Evolutionary conservation across 129 eudicot species (phyloP).

Genomic region (Escallonia rubra): DNA sequence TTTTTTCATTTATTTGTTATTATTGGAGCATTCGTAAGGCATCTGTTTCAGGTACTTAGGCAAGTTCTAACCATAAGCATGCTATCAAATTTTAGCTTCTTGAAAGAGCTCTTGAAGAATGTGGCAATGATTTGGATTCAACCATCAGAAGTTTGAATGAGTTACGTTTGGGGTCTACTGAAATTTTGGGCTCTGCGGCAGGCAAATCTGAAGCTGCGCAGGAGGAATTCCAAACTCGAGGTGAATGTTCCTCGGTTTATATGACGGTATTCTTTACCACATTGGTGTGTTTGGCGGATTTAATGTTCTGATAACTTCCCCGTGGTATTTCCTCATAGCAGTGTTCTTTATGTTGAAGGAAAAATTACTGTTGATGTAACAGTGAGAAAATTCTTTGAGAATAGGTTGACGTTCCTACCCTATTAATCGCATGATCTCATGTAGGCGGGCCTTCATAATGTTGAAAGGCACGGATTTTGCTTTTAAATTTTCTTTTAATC

Average conservation of each 20-base stretch:
- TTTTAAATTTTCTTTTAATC: too few species aligned
- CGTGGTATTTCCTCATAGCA: background rate
- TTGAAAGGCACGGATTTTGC: too few species aligned
- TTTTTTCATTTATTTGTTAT: background rate
- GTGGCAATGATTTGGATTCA: constrained; percentile 78
- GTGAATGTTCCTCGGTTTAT: constrained; percentile 20
- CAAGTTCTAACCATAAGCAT: background rate
- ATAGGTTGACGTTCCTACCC: too few species aligned
- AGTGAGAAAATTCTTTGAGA: too few species aligned
- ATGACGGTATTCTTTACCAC: background rate
- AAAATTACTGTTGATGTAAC: too few species aligned
- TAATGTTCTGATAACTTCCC: background rate
- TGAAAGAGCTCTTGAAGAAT: constrained; percentile 73
- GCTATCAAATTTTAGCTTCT: constrained; percentile 40
- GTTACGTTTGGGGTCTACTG: constrained; percentile 58
- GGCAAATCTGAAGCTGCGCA: constrained; percentile 17
- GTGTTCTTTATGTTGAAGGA: too few species aligned
- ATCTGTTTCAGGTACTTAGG: too few species aligned
- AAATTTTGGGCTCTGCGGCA: constrained; percentile 27
- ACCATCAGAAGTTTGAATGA: constrained; percentile 77
- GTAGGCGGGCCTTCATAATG: too few species aligned
- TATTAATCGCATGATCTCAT: too few species aligned
- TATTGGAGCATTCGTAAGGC: too few species aligned
- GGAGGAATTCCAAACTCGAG: constrained; percentile 34
- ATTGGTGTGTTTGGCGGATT: background rate